phyloP scores from a whole-genome alignment of 1,284 basidiomycete genomes.

The Peniophora sp. region DNA sequence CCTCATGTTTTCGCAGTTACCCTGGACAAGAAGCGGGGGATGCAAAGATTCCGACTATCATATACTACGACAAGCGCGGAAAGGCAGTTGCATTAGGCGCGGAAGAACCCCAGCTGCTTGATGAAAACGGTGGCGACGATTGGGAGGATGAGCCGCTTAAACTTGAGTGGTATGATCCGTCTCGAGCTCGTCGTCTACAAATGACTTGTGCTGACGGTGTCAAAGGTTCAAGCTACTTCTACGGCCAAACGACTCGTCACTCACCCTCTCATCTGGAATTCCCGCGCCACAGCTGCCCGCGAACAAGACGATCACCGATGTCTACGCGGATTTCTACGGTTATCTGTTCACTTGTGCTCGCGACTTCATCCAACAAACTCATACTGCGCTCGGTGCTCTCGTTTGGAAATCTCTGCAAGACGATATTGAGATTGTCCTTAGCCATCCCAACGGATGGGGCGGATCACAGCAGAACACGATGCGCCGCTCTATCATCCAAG shows the following conservation, averaged over 20 bases:
- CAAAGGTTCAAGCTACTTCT: conserved; percentile 14
- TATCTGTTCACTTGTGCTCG: conserved; percentile 5
- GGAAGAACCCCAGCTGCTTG: conserved; percentile 20
- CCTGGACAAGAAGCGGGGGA: conserved; percentile 15
- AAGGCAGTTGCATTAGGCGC: conserved; percentile 23
- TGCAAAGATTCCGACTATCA: conserved; percentile 27
- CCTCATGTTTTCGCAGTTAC: not conserved
- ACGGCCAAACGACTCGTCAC: conserved; percentile 2
- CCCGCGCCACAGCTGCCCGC: conserved; percentile 1
- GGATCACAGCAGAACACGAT: conserved; percentile 26
- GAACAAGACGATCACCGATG: conserved; percentile 5
- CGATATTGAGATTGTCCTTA: conserved; percentile 23
- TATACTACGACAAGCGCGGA: conserved; percentile 25
- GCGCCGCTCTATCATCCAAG: conserved; percentile 21
- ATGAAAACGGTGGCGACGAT: conserved; percentile 18
- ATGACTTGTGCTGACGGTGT: not conserved
- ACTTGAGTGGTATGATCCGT: conserved; percentile 21
- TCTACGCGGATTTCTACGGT: conserved; percentile 8
- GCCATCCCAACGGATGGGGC: conserved; percentile 32
- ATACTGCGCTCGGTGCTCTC: not conserved
- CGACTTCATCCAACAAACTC: conserved; percentile 1
- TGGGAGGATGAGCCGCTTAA: conserved; percentile 14
- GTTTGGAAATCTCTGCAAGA: conserved; percentile 1
- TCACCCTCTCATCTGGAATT: not conserved
- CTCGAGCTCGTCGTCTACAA: not conserved